A percentile compares a stretch with the other conserved stretches of the same genome.
These are phyloP conservation scores for Trichoderma endophyticum DNA, from an alignment of 2,329 filamentous ascomycete genomes.

Conservation along the genomic window DNA sequence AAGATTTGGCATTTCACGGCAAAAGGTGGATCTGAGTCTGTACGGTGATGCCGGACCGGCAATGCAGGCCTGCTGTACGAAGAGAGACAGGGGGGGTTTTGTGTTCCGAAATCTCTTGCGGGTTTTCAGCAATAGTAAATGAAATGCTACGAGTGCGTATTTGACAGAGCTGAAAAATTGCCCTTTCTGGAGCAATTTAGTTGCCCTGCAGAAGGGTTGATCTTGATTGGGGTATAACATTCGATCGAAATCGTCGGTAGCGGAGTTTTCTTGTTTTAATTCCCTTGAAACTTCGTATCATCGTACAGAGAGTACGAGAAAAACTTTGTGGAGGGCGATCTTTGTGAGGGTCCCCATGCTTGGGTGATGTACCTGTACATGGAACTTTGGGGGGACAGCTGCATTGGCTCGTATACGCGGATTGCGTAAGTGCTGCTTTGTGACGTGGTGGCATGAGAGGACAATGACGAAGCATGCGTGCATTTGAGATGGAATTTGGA, in stretches of 20 bases:
- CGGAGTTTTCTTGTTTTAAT: neutral
- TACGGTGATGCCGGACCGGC: slow-evolving; percentile 8
- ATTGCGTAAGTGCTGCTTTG: neutral
- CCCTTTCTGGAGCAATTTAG: neutral
- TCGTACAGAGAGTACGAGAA: neutral
- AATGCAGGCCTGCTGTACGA: neutral
- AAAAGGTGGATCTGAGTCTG: neutral
- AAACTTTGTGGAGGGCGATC: neutral
- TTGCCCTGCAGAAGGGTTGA: neutral
- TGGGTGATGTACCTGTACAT: neutral
- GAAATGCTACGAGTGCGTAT: neutral
- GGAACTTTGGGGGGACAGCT: neutral
- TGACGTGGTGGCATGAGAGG: neutral
- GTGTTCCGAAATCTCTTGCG: slow-evolving; percentile 3
- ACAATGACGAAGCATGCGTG: neutral
- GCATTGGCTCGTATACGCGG: slow-evolving; percentile 2
- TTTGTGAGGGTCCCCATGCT: neutral
- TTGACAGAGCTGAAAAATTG: neutral
- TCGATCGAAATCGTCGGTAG: neutral
- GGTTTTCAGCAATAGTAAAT: neutral
- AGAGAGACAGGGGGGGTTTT: neutral
- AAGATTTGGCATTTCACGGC: neutral
- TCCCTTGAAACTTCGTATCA: slow-evolving; percentile 2
- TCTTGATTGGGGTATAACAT: neutral
- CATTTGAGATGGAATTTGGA: neutral